Percentiles rank a stretch among this genome's conserved stretches.
Conservation (phyloP, 495 filamentous ascomycete genomes). For the Pseudomonodictys pantanalensis region DNA sequence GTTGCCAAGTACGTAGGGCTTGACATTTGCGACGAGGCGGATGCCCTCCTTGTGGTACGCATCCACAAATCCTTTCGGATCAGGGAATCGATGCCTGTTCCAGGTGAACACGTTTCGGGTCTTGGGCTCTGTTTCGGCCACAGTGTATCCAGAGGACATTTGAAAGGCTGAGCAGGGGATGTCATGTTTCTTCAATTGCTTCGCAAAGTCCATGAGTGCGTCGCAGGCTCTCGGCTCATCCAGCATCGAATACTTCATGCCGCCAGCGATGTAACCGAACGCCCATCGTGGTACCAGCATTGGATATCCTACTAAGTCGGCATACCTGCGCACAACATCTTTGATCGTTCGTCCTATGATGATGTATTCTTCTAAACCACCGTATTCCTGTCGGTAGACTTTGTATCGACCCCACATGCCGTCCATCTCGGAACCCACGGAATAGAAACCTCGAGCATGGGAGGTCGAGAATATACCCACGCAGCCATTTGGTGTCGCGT, state of each 20-base stretch:
- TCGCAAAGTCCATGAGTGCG: slow-evolving; percentile 57
- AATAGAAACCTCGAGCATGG: slow-evolving; percentile 60
- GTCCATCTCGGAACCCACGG: slow-evolving; percentile 67
- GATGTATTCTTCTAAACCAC: slow-evolving; percentile 67
- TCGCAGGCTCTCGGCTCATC: slow-evolving; percentile 59
- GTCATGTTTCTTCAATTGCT: slow-evolving; percentile 57
- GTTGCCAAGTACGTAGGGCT: slow-evolving; percentile 63
- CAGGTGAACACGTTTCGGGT: slow-evolving; percentile 70
- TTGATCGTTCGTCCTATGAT: slow-evolving; percentile 63
- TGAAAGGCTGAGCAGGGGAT: slow-evolving; percentile 72
- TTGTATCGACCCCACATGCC: slow-evolving; percentile 69
- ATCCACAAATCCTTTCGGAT: slow-evolving; percentile 59
- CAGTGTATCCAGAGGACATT: slow-evolving; percentile 68
- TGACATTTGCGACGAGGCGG: slow-evolving; percentile 65
- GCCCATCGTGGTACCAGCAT: slow-evolving; percentile 64
- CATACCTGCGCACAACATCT: slow-evolving; percentile 62
- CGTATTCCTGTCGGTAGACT: slow-evolving; percentile 66
- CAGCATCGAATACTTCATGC: slow-evolving; percentile 67
- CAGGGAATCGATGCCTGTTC: slow-evolving; percentile 64
- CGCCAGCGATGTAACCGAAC: slow-evolving; percentile 66
- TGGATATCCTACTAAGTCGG: slow-evolving; percentile 63
- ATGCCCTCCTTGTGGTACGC: slow-evolving; percentile 62
- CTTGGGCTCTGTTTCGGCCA: slow-evolving; percentile 62
- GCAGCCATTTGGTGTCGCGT: slow-evolving; percentile 56
- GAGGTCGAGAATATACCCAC: slow-evolving; percentile 66